These are phyloP conservation scores for Mycena latifolia DNA, from an alignment of 768 basidiomycete species.

Conservation along the genomic window DNA sequence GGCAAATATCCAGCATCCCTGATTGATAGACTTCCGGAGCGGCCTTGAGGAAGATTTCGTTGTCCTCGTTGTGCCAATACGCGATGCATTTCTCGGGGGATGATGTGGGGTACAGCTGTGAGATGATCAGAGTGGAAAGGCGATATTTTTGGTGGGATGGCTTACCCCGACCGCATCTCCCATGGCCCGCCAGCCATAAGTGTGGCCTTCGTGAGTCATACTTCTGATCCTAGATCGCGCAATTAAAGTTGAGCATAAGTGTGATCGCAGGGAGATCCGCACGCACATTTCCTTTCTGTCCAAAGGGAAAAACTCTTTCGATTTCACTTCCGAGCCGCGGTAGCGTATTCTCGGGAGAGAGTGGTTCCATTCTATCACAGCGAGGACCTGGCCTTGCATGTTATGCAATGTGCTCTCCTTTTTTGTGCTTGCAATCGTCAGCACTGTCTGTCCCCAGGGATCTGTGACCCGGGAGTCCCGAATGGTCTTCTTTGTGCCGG, in stretches of 20 bases:
- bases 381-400: slow-evolving; percentile 20
- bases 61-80: slow-evolving; percentile 25
- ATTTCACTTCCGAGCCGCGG: slow-evolving; percentile 19
- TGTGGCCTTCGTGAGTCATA: slow-evolving; percentile 12
- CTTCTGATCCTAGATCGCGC: slow-evolving; percentile 15
- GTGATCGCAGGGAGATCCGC: neutral
- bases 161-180: slow-evolving; percentile 15
- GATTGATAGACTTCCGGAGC: slow-evolving; percentile 16
- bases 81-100: slow-evolving; percentile 19
- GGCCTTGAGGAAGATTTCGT: slow-evolving; percentile 19
- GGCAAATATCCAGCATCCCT: slow-evolving; percentile 25
- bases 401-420: slow-evolving; percentile 24
- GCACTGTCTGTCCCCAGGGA: slow-evolving; percentile 22
- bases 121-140: neutral
- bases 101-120: slow-evolving; percentile 13
- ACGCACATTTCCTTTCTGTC: slow-evolving; percentile 24
- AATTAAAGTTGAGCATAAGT: too few relatives aligned
- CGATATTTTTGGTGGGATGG: neutral
- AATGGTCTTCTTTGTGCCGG: slow-evolving; percentile 23
- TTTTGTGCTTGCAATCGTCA: slow-evolving; percentile 23
- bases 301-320: slow-evolving; percentile 17
- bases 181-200: slow-evolving; percentile 11
- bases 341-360: slow-evolving; percentile 13
- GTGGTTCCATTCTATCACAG: slow-evolving; percentile 25
- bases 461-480: slow-evolving; percentile 26